Conservation (phyloP, 1,139 yeast species). For the Magnusiomyces sp. region DNA sequence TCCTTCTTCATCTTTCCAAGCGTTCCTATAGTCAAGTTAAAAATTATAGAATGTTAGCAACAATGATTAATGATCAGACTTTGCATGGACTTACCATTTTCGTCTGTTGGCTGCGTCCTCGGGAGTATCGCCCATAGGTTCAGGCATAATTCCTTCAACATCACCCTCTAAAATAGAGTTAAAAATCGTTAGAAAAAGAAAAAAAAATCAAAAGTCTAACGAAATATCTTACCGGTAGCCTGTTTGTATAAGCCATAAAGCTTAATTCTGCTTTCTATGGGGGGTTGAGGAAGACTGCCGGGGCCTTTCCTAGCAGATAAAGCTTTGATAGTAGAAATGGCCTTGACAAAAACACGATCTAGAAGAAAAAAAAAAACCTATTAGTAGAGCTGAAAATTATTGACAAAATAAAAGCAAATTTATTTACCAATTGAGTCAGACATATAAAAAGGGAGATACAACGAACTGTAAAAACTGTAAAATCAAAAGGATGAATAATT, state of each 20-base stretch:
- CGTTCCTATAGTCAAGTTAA: slow-evolving; percentile 37
- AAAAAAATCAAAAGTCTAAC: not conserved
- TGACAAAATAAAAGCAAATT: not conserved
- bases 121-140: slow-evolving; percentile 52
- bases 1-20: slow-evolving; percentile 76
- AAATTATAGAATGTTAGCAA: too few species aligned
- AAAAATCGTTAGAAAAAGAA: slow-evolving; percentile 1
- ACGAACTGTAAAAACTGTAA: not conserved
- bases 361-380: not conserved
- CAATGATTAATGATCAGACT: not conserved
- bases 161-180: slow-evolving; percentile 47
- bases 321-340: slow-evolving; percentile 69
- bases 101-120: slow-evolving; percentile 62
- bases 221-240: slow-evolving; percentile 41
- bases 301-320: slow-evolving; percentile 55
- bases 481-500: not conserved
- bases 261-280: slow-evolving; percentile 59
- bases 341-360: slow-evolving; percentile 67
- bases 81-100: slow-evolving; percentile 43
- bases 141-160: slow-evolving; percentile 56
- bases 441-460: slow-evolving; percentile 12
- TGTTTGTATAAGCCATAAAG: slow-evolving; percentile 80
- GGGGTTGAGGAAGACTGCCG: slow-evolving; percentile 56
- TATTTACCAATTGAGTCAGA: slow-evolving; percentile 19
- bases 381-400: not conserved